phyloP scores from a whole-genome alignment of 352 stramenopile species.

The Globisporangium rhizosaccharum region DNA sequence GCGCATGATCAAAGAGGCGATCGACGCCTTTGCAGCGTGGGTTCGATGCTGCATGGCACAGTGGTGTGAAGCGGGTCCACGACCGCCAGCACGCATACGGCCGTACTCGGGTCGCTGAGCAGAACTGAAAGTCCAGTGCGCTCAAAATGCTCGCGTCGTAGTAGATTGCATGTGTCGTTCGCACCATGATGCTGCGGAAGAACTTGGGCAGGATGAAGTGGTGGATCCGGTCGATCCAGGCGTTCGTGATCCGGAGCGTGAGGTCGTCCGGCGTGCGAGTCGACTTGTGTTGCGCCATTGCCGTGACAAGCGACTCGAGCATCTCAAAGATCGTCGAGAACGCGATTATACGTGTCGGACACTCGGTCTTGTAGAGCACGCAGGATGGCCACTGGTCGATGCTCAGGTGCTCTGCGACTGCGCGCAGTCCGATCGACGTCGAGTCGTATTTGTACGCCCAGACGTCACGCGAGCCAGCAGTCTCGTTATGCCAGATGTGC shows the following conservation, averaged over 20 bases:
- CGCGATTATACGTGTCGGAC: not conserved
- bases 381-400: constrained; percentile 3
- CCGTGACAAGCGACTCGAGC: constrained; percentile 6
- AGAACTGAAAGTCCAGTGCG: constrained; percentile 2
- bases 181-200: constrained; percentile 8
- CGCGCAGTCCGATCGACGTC: constrained; percentile 3
- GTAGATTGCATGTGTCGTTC: constrained; percentile 15
- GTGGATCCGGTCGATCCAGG: constrained; percentile 16
- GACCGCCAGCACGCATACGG: constrained; percentile 7
- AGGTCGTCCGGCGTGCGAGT: not conserved
- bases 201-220: constrained; percentile 20
- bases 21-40: not conserved
- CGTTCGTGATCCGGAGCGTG: constrained; percentile 7
- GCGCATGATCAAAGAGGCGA: too few species aligned
- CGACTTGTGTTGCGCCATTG: not conserved
- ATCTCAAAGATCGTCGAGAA: not conserved
- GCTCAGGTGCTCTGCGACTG: constrained; percentile 4
- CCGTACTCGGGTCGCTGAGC: not conserved
- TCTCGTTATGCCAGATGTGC: constrained; percentile 5
- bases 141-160: constrained; percentile 3
- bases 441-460: constrained; percentile 15
- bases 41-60: not conserved
- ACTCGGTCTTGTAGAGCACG: constrained; percentile 6
- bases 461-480: not conserved
- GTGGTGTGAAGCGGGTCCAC: constrained; percentile 6